Conservation (phyloP, 345 rosid species). For the Populus alba region DNA sequence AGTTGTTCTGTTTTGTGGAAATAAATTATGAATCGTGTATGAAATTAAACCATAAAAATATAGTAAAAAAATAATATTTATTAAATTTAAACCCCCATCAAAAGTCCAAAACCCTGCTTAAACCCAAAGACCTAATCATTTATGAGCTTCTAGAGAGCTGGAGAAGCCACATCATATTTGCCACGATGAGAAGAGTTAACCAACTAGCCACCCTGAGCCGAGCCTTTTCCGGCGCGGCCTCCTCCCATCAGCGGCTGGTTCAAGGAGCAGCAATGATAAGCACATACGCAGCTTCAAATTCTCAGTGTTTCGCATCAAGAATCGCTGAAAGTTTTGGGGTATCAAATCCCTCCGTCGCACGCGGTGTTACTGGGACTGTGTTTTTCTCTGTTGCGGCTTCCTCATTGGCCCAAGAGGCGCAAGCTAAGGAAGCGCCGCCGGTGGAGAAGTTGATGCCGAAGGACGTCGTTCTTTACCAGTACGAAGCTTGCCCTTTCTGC, state of each 20-base stretch:
- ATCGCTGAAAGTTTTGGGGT: conserved; percentile 28
- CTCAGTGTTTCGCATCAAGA: conserved; percentile 29
- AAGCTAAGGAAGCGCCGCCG: conserved; percentile 55
- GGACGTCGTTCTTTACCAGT: conserved; percentile 86
- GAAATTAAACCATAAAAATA: background rate
- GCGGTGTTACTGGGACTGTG: conserved; percentile 43
- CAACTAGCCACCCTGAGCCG: conserved; percentile 40
- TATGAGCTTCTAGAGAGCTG: background rate
- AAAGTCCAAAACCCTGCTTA: background rate
- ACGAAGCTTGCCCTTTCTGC: conserved; percentile 96
- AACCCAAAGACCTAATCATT: background rate
- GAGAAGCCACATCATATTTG: background rate
- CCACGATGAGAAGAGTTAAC: conserved; percentile 51
- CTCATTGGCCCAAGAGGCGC: conserved; percentile 48
- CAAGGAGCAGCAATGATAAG: conserved; percentile 38
- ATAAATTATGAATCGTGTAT: background rate
- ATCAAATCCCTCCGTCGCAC: conserved; percentile 31
- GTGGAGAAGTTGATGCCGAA: conserved; percentile 45
- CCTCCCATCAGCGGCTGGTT: conserved; percentile 35
- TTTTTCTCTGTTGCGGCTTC: conserved; percentile 55
- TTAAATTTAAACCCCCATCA: background rate
- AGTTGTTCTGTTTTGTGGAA: background rate
- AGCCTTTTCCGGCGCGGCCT: conserved; percentile 30
- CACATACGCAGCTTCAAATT: conserved; percentile 21
- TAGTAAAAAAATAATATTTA: no score